Percentiles rank a stretch among this genome's conserved stretches.
Conservation (phyloP, 495 filamentous ascomycete genomes). For the Halenospora varia region DNA sequence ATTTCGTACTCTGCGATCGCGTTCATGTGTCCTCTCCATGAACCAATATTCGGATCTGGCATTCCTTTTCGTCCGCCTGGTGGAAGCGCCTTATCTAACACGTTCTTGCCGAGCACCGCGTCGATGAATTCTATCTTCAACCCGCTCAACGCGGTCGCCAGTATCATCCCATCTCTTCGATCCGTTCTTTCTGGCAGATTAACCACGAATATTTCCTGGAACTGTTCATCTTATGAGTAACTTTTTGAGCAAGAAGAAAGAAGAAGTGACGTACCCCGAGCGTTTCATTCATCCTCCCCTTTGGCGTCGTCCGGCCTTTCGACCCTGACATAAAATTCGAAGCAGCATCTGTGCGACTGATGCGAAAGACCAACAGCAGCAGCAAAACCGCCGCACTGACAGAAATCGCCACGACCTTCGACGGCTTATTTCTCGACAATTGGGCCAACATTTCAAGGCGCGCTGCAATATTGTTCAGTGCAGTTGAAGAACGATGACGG, state of each 20-base stretch:
- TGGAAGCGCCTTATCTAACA: constrained; percentile 30
- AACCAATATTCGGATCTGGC: constrained; percentile 27
- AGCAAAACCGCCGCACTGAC: neutral
- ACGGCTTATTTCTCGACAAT: neutral
- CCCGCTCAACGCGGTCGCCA: constrained; percentile 29
- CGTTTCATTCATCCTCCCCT: neutral
- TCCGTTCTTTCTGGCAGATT: constrained; percentile 36
- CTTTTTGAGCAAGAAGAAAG: neutral
- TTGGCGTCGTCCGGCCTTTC: neutral
- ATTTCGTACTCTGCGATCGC: constrained; percentile 26
- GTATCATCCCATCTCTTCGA: constrained; percentile 34
- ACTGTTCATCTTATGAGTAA: constrained; percentile 4
- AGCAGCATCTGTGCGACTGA: neutral
- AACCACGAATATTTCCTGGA: constrained; percentile 31
- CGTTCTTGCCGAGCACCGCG: constrained; percentile 30
- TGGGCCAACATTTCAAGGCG: neutral
- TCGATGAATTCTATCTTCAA: constrained; percentile 34
- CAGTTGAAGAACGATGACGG: neutral
- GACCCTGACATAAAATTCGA: neutral
- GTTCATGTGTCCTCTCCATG: constrained; percentile 36
- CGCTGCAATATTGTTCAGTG: neutral
- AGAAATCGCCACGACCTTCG: neutral
- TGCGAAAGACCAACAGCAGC: neutral
- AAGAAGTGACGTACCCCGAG: neutral
- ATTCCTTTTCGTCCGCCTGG: neutral